phyloP scores from a whole-genome alignment of 2,329 filamentous ascomycete species.

The Diaporthe humulicola region DNA sequence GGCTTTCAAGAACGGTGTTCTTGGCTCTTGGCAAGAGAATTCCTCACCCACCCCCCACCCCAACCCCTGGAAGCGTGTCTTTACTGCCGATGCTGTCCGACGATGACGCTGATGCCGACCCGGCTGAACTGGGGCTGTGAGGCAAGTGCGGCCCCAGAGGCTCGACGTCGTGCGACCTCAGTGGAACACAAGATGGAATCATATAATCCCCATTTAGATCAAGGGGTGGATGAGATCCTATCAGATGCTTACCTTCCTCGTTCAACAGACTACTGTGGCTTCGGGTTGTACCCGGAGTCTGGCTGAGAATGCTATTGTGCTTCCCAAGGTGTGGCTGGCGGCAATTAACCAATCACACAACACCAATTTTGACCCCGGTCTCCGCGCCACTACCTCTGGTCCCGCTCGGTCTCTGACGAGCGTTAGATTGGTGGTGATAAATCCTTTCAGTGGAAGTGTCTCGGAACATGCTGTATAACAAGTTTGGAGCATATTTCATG shows the following conservation, averaged over 20 bases:
- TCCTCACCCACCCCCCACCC: too few species aligned
- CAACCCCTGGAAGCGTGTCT: neutral
- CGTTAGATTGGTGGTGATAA: neutral
- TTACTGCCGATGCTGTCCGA: neutral
- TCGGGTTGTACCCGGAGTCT: neutral
- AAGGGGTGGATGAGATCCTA: too few species aligned
- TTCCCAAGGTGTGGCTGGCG: too few species aligned
- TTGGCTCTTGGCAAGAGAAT: neutral
- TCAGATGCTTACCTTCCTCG: neutral
- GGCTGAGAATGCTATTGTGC: neutral
- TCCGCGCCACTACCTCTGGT: neutral
- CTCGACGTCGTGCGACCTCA: neutral
- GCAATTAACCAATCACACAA: constrained; percentile 17
- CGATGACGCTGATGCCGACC: neutral
- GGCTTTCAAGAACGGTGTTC: neutral
- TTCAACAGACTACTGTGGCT: neutral
- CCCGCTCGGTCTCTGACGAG: neutral
- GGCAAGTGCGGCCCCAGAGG: neutral
- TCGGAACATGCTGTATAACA: neutral
- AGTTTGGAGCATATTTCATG: too few species aligned
- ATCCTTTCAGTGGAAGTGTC: neutral
- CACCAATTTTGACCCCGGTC: constrained; percentile 21
- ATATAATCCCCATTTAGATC: neutral
- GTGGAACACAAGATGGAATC: neutral
- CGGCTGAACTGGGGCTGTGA: neutral